A percentile compares a stretch with the other conserved stretches of the same genome.
Evolutionary conservation across 345 rosid species (phyloP).

Genomic region (Eucalyptus virginea): DNA sequence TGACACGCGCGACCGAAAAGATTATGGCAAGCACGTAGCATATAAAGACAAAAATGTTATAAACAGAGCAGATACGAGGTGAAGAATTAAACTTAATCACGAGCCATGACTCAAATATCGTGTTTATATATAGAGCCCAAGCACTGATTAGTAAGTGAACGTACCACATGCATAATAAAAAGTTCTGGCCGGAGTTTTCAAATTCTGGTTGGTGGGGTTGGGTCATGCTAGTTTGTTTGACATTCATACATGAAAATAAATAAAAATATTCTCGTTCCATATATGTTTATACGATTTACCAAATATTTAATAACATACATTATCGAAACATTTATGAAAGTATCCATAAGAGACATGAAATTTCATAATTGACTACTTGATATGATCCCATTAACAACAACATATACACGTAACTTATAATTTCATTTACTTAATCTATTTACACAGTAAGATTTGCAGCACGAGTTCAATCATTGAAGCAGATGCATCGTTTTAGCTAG

Average conservation of each 20-base stretch:
- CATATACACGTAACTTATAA: background rate
- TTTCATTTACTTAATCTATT: background rate
- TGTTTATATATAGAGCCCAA: background rate
- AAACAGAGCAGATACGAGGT: background rate
- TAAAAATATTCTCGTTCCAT: background rate
- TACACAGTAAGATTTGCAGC: background rate
- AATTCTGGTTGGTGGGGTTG: background rate
- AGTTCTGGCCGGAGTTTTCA: background rate
- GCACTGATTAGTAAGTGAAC: background rate
- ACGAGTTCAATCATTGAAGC: background rate
- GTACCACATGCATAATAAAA: background rate
- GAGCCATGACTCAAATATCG: background rate
- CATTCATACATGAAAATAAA: background rate
- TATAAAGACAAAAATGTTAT: background rate
- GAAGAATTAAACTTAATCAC: background rate
- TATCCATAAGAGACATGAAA: background rate
- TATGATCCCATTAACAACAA: background rate
- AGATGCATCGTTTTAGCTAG: background rate
- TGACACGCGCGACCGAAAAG: background rate
- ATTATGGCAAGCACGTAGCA: background rate
- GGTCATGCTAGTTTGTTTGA: background rate
- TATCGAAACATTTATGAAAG: background rate
- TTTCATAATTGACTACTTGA: background rate
- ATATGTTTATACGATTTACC: background rate
- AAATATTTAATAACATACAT: background rate